phyloP scores from a whole-genome alignment of 2,329 filamentous ascomycete genomes.

The Sphaceloma murrayae region DNA sequence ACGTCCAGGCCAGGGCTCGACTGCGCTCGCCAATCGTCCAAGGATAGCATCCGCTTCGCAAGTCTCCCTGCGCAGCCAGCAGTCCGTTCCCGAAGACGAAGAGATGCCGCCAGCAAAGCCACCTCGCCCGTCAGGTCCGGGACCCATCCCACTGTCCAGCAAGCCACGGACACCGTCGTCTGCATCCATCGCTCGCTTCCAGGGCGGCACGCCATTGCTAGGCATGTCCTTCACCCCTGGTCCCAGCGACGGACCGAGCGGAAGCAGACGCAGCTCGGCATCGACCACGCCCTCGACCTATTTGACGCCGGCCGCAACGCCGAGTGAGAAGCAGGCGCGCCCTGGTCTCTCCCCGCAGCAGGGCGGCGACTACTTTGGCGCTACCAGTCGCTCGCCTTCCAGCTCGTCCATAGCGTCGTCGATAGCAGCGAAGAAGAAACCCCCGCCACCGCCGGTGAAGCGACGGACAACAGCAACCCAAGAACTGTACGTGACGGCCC shows the following conservation, averaged over 20 bases:
- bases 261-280: slow-evolving; percentile 15
- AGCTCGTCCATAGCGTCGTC: slow-evolving; percentile 29
- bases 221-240: slow-evolving; percentile 16
- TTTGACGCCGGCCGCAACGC: slow-evolving; percentile 3
- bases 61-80: slow-evolving; percentile 16
- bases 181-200: slow-evolving; percentile 11
- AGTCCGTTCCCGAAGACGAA: slow-evolving; percentile 22
- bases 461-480: slow-evolving; percentile 47
- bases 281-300: slow-evolving; percentile 13
- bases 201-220: slow-evolving; percentile 10
- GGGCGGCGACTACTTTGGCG: slow-evolving; percentile 37
- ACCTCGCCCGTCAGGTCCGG: slow-evolving; percentile 23
- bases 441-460: slow-evolving; percentile 60
- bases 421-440: slow-evolving; percentile 57
- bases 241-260: slow-evolving; percentile 17
- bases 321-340: not conserved
- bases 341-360: slow-evolving; percentile 10
- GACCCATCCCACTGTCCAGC: slow-evolving; percentile 16
- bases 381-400: slow-evolving; percentile 25
- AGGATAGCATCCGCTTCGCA: slow-evolving; percentile 1
- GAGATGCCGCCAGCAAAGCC: slow-evolving; percentile 26
- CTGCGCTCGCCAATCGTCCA: not conserved
- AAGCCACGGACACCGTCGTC: slow-evolving; percentile 18
- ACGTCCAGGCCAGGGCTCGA: slow-evolving; percentile 22
- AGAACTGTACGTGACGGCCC: slow-evolving; percentile 45